These are phyloP conservation scores for Endoconidiophora polonica DNA, from an alignment of 2,329 filamentous ascomycete species.

Conservation along the genomic window DNA sequence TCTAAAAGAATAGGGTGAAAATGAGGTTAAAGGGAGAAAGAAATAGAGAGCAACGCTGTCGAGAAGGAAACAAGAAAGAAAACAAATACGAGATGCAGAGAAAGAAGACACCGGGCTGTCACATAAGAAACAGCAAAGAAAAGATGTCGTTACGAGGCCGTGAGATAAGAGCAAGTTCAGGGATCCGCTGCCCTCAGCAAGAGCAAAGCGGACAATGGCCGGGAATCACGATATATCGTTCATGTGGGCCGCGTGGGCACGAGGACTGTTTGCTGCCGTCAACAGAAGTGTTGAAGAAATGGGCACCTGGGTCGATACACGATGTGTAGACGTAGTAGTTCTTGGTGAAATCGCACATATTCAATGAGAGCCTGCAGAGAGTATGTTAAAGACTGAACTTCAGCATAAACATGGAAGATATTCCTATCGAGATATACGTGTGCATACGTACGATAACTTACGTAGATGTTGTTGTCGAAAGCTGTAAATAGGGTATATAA, in stretches of 20 bases:
- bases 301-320: conserved; percentile 49
- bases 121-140: no score
- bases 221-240: conserved; percentile 54
- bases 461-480: no score
- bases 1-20: no score
- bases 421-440: not conserved
- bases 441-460: not conserved
- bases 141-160: no score
- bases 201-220: conserved; percentile 38
- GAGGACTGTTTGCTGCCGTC: conserved; percentile 44
- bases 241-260: conserved; percentile 50
- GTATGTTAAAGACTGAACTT: not conserved
- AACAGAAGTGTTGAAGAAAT: conserved; percentile 53
- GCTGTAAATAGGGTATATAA: no score
- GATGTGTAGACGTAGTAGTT: conserved; percentile 64
- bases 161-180: not conserved
- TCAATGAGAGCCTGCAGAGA: conserved; percentile 13
- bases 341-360: conserved; percentile 50
- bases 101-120: no score
- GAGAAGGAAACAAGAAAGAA: no score
- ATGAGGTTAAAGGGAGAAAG: no score
- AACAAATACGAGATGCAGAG: no score
- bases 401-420: not conserved
- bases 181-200: conserved; percentile 17
- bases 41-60: no score